These are phyloP conservation scores for Penicillium rolfsii DNA, from an alignment of 2,329 filamentous ascomycete species.

Conservation along the genomic window DNA sequence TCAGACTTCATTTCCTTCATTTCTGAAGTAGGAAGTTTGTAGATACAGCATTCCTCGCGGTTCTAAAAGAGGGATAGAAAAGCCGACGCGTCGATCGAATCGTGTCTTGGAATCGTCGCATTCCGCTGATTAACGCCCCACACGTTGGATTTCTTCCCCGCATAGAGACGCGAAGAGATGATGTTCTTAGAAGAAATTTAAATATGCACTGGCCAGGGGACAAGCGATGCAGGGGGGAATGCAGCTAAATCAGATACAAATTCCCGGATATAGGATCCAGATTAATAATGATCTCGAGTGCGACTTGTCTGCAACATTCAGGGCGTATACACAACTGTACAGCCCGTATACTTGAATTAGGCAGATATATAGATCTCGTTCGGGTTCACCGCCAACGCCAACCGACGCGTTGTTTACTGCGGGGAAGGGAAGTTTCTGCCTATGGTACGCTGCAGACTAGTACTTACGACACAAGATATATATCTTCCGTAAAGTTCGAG, in stretches of 20 bases:
- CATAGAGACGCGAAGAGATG: background rate
- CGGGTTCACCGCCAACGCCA: slow-evolving; percentile 16
- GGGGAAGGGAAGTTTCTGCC: slow-evolving; percentile 8
- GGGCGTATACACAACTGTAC: background rate
- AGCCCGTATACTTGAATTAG: background rate
- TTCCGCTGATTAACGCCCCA: slow-evolving; percentile 10
- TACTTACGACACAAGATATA: background rate
- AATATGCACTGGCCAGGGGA: slow-evolving; percentile 5
- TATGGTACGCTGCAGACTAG: background rate
- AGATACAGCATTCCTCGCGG: background rate
- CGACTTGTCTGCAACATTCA: background rate
- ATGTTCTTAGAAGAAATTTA: background rate
- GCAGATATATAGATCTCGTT: background rate
- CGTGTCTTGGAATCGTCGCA: slow-evolving; percentile 3
- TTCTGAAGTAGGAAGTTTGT: background rate
- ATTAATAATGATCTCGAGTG: background rate
- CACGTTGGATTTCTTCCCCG: slow-evolving; percentile 8
- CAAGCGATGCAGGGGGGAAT: background rate
- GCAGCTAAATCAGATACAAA: background rate
- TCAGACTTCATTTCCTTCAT: background rate
- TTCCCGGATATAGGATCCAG: background rate
- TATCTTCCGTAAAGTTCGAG: background rate
- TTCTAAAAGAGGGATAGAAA: background rate
- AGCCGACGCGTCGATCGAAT: slow-evolving; percentile 7
- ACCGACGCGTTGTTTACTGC: slow-evolving; percentile 18